Conservation (phyloP, 2,329 filamentous ascomycete genomes). For the Cryphonectria parasitica region DNA sequence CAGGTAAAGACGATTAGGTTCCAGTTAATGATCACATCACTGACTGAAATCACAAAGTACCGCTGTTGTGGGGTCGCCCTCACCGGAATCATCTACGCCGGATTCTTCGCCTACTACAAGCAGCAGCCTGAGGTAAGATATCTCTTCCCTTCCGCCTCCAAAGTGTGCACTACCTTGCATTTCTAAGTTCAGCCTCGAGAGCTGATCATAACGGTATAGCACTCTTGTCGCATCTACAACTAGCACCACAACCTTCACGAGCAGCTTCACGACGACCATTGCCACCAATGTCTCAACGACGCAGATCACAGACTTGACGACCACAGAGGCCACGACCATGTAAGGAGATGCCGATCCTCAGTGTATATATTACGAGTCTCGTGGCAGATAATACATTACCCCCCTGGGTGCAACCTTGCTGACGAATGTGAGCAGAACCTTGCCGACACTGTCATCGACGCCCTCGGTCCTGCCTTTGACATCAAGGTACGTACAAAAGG, state of each 20-base stretch:
- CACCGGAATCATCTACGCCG: constrained; percentile 1
- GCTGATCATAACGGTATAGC: not conserved
- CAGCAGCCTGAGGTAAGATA: constrained; percentile 1
- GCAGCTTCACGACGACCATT: constrained; percentile 24
- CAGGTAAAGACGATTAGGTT: constrained; percentile 1
- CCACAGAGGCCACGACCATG: constrained; percentile 19
- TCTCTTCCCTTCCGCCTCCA: no score
- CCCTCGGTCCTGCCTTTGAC: not conserved
- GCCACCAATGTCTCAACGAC: constrained; percentile 28
- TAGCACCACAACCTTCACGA: constrained; percentile 25
- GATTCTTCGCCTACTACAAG: not conserved
- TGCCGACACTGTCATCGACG: not conserved
- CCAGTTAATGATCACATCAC: not conserved
- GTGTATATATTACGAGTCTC: not conserved
- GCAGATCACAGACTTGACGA: constrained; percentile 25
- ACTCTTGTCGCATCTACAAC: not conserved
- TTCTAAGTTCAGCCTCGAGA: no score
- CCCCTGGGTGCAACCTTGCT: not conserved
- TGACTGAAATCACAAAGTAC: not conserved
- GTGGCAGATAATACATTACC: not conserved
- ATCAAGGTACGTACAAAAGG: not conserved
- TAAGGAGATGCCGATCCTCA: not conserved
- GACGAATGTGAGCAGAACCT: not conserved
- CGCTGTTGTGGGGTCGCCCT: not conserved
- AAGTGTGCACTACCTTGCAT: not conserved